Conservation (phyloP, 2,329 filamentous ascomycete species). For the Orbilia oligospora region DNA sequence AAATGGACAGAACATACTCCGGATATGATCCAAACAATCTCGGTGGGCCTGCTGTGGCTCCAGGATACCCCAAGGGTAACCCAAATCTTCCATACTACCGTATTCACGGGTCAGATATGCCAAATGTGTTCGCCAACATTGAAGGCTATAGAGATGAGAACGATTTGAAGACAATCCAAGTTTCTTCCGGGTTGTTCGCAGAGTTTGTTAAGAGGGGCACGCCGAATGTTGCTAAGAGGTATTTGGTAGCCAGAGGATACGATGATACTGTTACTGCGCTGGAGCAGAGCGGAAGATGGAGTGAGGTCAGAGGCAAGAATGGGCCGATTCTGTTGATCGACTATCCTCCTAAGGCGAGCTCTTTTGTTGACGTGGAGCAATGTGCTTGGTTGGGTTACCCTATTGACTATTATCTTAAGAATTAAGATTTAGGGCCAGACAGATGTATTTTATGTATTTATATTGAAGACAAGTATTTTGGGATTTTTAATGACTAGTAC, state of each 20-base stretch:
- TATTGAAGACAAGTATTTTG: background rate
- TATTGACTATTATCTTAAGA: slow-evolving; percentile 68
- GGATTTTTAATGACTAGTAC: no score
- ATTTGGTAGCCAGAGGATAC: slow-evolving; percentile 70
- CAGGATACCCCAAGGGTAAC: slow-evolving; percentile 69
- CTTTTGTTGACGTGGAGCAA: slow-evolving; percentile 71
- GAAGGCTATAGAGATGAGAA: slow-evolving; percentile 70
- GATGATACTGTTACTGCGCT: slow-evolving; percentile 67
- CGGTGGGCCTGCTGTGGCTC: slow-evolving; percentile 68
- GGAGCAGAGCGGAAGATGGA: slow-evolving; percentile 66
- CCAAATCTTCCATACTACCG: slow-evolving; percentile 72
- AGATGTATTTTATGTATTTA: background rate
- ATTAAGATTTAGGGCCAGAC: background rate
- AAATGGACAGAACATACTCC: slow-evolving; percentile 73
- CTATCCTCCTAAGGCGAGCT: slow-evolving; percentile 68
- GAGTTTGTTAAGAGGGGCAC: slow-evolving; percentile 71
- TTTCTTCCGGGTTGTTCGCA: slow-evolving; percentile 70
- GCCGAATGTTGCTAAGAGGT: slow-evolving; percentile 70
- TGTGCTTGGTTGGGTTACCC: slow-evolving; percentile 70
- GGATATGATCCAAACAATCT: slow-evolving; percentile 72
- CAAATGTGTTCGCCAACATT: slow-evolving; percentile 72
- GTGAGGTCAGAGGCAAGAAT: slow-evolving; percentile 67
- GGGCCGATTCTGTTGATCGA: slow-evolving; percentile 69
- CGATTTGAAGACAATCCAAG: slow-evolving; percentile 70
- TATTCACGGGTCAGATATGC: slow-evolving; percentile 73